phyloP scores from a whole-genome alignment of 805 yeast genomes.

The Ogataea haglerorum region DNA sequence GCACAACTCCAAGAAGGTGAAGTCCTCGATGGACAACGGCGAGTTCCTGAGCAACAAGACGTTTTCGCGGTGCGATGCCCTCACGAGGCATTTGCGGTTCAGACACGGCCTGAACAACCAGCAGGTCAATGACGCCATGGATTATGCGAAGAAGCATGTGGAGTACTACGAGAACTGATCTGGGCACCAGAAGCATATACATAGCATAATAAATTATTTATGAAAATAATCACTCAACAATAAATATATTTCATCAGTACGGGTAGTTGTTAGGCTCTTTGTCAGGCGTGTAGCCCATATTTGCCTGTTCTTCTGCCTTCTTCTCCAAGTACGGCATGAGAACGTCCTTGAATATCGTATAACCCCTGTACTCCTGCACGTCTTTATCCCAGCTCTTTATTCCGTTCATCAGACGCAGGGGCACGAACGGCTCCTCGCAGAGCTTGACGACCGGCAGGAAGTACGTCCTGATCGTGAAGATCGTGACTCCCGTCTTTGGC shows the following conservation, averaged over 20 bases:
- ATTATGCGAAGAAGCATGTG: constrained; percentile 73
- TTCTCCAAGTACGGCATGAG: constrained; percentile 52
- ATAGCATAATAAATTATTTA: constrained; percentile 9
- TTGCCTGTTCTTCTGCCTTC: constrained; percentile 47
- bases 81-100: constrained; percentile 88
- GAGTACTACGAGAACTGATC: constrained; percentile 44
- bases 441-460: constrained; percentile 53
- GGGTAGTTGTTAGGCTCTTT: constrained; percentile 43
- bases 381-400: constrained; percentile 57
- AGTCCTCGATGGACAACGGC: constrained; percentile 25
- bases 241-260: constrained; percentile 23
- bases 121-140: constrained; percentile 67
- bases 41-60: constrained; percentile 50
- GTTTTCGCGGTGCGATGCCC: constrained; percentile 90
- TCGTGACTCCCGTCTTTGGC: constrained; percentile 54
- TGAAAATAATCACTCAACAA: not conserved
- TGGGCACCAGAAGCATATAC: constrained; percentile 4
- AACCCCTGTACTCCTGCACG: constrained; percentile 61
- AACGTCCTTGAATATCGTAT: constrained; percentile 47
- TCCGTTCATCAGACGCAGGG: constrained; percentile 57
- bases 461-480: constrained; percentile 63
- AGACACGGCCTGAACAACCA: constrained; percentile 73
- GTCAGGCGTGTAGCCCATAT: constrained; percentile 37
- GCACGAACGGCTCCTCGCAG: constrained; percentile 58
- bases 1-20: constrained; percentile 38